These are phyloP conservation scores for Aristolochia fimbriata DNA, from an alignment of 164 flowering plant genomes.

Conservation along the genomic window DNA sequence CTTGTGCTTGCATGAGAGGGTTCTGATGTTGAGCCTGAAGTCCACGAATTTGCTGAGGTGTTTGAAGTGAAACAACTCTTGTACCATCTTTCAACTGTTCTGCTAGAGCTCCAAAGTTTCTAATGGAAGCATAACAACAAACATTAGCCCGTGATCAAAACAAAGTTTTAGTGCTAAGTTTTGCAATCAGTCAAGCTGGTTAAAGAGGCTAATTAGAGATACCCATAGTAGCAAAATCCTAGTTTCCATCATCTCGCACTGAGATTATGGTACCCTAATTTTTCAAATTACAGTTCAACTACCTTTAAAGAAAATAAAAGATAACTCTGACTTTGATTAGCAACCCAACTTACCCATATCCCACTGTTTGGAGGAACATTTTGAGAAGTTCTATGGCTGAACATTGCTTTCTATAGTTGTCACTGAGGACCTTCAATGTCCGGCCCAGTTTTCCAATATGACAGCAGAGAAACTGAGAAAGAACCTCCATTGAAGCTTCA, in stretches of 20 bases:
- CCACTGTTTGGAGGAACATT: conserved; percentile 79
- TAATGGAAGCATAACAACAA: conserved; percentile 13
- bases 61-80: conserved; percentile 36
- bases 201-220: too few species aligned
- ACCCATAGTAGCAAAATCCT: too few species aligned
- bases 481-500: conserved; percentile 60
- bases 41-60: conserved; percentile 45
- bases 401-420: conserved; percentile 85
- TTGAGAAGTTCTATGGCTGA: conserved; percentile 75
- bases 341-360: conserved; percentile 41
- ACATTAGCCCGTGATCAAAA: neutral
- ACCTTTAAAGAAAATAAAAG: neutral
- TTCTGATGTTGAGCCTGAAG: conserved; percentile 48
- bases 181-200: too few species aligned
- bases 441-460: conserved; percentile 72
- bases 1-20: conserved; percentile 49
- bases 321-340: neutral
- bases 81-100: conserved; percentile 66
- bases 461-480: conserved; percentile 62
- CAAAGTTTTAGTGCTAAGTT: too few species aligned
- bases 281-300: neutral
- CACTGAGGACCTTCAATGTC: conserved; percentile 71
- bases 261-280: neutral
- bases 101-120: conserved; percentile 47
- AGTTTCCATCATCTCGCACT: neutral